A percentile compares a stretch with the other conserved stretches of the same genome.
Conservation (phyloP, 139 green algal species). For the Tetradesmus obliquus region DNA sequence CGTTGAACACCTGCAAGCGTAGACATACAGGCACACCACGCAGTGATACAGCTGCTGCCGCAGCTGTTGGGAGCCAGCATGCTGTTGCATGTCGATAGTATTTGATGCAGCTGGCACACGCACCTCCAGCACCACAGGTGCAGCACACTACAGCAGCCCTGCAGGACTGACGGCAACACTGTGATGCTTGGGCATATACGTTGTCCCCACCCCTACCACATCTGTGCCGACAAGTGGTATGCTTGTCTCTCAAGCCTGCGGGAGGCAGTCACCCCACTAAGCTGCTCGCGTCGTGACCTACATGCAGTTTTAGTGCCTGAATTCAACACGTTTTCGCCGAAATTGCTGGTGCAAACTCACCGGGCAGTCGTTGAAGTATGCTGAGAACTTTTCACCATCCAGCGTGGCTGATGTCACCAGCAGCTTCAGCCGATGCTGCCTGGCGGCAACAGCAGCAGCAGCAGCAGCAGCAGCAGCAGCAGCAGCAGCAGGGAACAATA, state of each 20-base stretch:
- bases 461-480: neutral
- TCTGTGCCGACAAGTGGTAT: no score
- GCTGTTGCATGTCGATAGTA: neutral
- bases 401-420: conserved; percentile 94
- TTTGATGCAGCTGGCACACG: neutral
- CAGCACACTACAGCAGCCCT: neutral
- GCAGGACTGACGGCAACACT: no score
- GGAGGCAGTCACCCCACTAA: no score
- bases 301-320: neutral
- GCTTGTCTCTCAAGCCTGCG: neutral
- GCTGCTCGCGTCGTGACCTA: neutral
- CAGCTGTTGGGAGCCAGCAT: neutral
- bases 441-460: conserved; percentile 12
- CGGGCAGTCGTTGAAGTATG: conserved; percentile 89
- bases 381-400: conserved; percentile 89
- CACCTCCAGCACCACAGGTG: neutral
- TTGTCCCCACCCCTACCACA: no score
- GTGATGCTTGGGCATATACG: no score
- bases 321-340: neutral
- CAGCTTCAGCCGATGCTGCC: conserved; percentile 71
- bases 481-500: neutral
- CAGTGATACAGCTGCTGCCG: no score
- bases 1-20: conserved; percentile 72
- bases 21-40: neutral
- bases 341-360: conserved; percentile 40